Evolutionary conservation across 805 yeast genomes (phyloP).

Genomic region (Ascoidea tarda): DNA sequence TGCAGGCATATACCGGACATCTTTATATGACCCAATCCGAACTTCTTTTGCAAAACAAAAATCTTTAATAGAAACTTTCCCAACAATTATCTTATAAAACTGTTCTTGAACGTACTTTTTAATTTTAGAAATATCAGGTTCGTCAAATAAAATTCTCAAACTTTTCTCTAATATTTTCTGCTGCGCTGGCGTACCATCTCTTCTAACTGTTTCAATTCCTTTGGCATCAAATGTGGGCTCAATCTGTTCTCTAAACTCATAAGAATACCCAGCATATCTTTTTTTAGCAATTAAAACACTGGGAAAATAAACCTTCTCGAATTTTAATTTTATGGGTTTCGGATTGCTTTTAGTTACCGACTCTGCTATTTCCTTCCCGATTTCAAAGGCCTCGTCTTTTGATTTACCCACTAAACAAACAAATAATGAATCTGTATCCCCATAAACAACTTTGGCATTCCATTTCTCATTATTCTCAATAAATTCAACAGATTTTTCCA

Average conservation of each 20-base stretch:
- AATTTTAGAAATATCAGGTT: conserved; percentile 55
- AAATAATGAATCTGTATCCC: conserved; percentile 92
- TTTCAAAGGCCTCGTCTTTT: conserved; percentile 57
- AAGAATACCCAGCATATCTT: conserved; percentile 80
- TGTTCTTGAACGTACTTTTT: conserved; percentile 51
- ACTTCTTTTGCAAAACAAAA: conserved; percentile 91
- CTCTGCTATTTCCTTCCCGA: conserved; percentile 60
- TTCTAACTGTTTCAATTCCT: conserved; percentile 86
- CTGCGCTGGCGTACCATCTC: conserved; percentile 93
- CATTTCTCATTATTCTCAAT: conserved; percentile 48
- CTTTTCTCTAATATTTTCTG: conserved; percentile 67
- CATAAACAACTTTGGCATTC: conserved; percentile 92
- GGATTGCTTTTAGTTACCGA: conserved; percentile 56
- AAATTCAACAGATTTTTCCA: conserved; percentile 51
- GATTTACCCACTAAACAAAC: conserved; percentile 80
- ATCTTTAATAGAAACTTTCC: conserved; percentile 58
- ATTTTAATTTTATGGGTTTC: conserved; percentile 67
- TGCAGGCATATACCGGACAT: conserved; percentile 64
- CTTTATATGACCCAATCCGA: conserved; percentile 68
- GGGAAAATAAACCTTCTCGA: conserved; percentile 90
- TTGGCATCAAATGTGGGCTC: conserved; percentile 81
- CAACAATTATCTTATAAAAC: conserved; percentile 51
- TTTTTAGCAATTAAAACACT: conserved; percentile 74
- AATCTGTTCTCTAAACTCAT: conserved; percentile 39
- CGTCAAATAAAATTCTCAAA: conserved; percentile 54